Evolutionary conservation across 257 asterid genomes (phyloP).

Genomic region (Solanum chmielewskii): DNA sequence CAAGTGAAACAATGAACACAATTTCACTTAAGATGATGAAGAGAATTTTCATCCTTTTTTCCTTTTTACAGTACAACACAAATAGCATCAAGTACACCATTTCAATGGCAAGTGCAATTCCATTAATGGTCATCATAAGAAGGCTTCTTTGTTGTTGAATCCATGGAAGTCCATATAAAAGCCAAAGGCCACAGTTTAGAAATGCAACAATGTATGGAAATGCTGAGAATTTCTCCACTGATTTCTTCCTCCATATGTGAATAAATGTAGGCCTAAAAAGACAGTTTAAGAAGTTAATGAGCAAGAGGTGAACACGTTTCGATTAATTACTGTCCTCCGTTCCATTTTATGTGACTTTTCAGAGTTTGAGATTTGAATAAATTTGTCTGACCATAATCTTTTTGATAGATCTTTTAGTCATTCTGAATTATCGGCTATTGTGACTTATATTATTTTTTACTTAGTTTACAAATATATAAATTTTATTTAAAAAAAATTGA

Average conservation of each 20-base stretch:
- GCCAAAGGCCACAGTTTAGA: constrained; percentile 64
- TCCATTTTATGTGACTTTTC: no score
- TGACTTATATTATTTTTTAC: no score
- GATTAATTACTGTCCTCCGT: background rate
- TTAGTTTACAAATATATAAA: no score
- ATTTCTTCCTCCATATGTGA: constrained; percentile 41
- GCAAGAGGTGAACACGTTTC: background rate
- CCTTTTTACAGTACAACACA: constrained; percentile 24
- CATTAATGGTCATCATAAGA: constrained; percentile 56
- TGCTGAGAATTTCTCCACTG: constrained; percentile 66
- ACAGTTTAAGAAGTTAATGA: background rate
- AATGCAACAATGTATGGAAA: constrained; percentile 62
- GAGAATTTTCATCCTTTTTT: constrained; percentile 31
- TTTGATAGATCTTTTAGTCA: no score
- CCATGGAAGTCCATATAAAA: constrained; percentile 61
- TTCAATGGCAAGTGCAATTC: constrained; percentile 50
- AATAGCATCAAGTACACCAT: constrained; percentile 31
- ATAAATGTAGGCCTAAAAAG: constrained; percentile 48
- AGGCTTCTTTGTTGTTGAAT: constrained; percentile 44
- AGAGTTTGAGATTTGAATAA: no score
- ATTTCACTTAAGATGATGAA: constrained; percentile 28
- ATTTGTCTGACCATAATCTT: no score
- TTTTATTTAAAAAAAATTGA: no score
- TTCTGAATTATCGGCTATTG: no score
- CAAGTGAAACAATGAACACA: constrained; percentile 32